A percentile compares a stretch with the other conserved stretches of the same genome.
Conservation (phyloP, 1,284 basidiomycete genomes). For the Phellinidium pouzarii region DNA sequence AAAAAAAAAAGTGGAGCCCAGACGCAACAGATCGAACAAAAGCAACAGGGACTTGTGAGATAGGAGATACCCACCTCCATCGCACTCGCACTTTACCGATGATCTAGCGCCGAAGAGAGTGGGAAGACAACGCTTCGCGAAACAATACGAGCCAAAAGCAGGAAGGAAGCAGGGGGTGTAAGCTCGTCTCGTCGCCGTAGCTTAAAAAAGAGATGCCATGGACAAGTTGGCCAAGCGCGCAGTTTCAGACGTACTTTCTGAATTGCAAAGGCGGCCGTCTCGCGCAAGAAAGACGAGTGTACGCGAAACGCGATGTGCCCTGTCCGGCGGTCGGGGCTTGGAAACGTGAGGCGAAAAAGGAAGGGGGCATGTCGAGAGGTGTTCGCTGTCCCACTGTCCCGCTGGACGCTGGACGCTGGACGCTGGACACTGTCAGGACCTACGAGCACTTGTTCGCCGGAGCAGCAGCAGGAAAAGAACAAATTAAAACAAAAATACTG, state of each 20-base stretch:
- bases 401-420: no score
- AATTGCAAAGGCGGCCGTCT: neutral
- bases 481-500: slow-evolving; percentile 1
- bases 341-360: slow-evolving; percentile 4
- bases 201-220: neutral
- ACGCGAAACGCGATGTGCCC: neutral
- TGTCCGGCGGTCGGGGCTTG: slow-evolving; percentile 1
- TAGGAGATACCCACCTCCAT: neutral
- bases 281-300: neutral
- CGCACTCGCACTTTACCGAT: no score
- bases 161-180: no score
- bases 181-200: no score
- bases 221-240: neutral
- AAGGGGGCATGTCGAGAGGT: slow-evolving; percentile 1
- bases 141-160: no score
- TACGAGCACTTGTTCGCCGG: slow-evolving; percentile 5
- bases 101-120: neutral
- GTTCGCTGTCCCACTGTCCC: neutral
- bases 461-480: neutral
- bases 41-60: neutral
- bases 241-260: slow-evolving; percentile 7
- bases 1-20: no score
- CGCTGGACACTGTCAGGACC: slow-evolving; percentile 5
- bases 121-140: no score
- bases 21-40: neutral